Conservation (phyloP, 1,284 basidiomycete genomes). For the Ganoderma boninense region DNA sequence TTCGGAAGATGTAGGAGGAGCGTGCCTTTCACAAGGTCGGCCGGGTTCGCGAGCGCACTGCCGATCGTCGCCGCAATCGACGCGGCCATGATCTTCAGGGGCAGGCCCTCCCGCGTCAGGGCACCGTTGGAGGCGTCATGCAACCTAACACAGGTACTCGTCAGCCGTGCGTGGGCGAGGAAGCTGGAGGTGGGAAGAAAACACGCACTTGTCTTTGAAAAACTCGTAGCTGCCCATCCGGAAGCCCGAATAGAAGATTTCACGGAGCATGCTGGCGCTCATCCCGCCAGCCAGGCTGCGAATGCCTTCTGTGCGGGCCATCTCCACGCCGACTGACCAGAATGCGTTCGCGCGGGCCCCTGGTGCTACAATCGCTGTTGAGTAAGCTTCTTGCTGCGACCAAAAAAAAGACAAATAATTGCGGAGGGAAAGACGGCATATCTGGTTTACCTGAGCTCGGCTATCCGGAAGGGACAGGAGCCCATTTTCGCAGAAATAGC, state of each 20-base stretch:
- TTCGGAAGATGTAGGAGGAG: neutral
- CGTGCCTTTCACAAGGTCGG: constrained; percentile 49
- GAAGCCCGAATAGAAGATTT: constrained; percentile 47
- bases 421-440: too few relatives aligned
- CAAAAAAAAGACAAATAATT: neutral
- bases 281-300: constrained; percentile 46
- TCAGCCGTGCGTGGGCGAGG: neutral
- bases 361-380: constrained; percentile 31
- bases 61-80: constrained; percentile 47
- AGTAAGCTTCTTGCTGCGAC: neutral
- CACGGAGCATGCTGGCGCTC: constrained; percentile 48
- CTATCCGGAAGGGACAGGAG: too few relatives aligned
- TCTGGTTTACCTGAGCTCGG: too few relatives aligned
- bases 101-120: constrained; percentile 43
- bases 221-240: constrained; percentile 50
- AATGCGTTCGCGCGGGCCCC: constrained; percentile 43
- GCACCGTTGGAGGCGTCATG: constrained; percentile 38
- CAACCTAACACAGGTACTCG: constrained; percentile 26
- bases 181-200: neutral
- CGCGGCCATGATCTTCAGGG: constrained; percentile 47
- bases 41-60: constrained; percentile 49
- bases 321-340: constrained; percentile 46
- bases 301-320: constrained; percentile 45
- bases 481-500: too few relatives aligned
- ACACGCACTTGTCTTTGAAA: constrained; percentile 48